Percentiles rank a stretch among this genome's conserved stretches.
Evolutionary conservation across 805 yeast genomes (phyloP).

Genomic region (Yamadazyma scolyti): DNA sequence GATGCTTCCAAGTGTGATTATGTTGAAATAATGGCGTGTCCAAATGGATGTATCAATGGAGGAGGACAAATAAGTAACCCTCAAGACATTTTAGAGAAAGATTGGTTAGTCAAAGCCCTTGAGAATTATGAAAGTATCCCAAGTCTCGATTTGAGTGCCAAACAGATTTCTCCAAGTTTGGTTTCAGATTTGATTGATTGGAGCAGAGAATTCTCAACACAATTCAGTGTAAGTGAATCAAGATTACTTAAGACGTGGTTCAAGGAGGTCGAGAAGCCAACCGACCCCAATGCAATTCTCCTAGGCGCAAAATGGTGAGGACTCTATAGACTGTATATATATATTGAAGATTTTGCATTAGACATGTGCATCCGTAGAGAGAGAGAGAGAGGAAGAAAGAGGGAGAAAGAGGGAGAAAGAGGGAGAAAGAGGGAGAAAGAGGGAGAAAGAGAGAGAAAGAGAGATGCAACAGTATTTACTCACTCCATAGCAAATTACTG

Average conservation of each 20-base stretch:
- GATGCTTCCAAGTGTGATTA: constrained; percentile 72
- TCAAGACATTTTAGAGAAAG: constrained; percentile 30
- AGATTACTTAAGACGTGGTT: constrained; percentile 47
- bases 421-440: no score
- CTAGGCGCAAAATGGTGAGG: constrained; percentile 58
- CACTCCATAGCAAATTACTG: no score
- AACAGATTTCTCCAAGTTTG: constrained; percentile 6
- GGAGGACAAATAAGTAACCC: constrained; percentile 81
- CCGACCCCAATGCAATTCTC: constrained; percentile 43
- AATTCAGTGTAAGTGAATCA: constrained; percentile 24
- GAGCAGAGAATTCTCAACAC: constrained; percentile 27
- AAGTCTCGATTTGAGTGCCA: constrained; percentile 7
- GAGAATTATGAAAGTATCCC: constrained; percentile 33
- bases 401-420: no score
- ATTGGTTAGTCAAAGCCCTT: constrained; percentile 40
- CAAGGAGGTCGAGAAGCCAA: constrained; percentile 48
- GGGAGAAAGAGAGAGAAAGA: no score
- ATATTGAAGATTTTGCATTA: no score
- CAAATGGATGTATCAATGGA: constrained; percentile 95
- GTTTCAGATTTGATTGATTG: constrained; percentile 25
- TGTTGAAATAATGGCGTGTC: constrained; percentile 97
- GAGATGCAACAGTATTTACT: no score
- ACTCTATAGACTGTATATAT: neutral
- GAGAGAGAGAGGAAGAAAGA: no score
- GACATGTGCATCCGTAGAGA: no score